A percentile compares a stretch with the other conserved stretches of the same genome.
Evolutionary conservation across 2,329 filamentous ascomycete species (phyloP).

Genomic region (Phyllosticta capitalensis): DNA sequence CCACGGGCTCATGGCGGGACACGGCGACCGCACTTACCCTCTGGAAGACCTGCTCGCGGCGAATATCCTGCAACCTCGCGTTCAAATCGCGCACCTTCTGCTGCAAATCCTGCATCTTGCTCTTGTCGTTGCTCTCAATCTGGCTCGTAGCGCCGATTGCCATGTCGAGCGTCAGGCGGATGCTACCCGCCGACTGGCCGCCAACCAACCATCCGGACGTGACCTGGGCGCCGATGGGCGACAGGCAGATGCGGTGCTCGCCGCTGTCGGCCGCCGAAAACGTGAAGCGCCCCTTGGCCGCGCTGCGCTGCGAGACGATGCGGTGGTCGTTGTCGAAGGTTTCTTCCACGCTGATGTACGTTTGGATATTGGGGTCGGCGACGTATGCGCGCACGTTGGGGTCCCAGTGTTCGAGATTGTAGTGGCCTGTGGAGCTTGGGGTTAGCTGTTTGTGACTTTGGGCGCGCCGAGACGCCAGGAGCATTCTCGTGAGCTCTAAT

Average conservation of each 20-base stretch:
- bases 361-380: conserved; percentile 64
- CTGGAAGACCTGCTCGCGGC: conserved; percentile 93
- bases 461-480: neutral
- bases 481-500: neutral
- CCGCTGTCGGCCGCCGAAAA: conserved; percentile 93
- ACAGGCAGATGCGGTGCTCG: conserved; percentile 93
- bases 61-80: conserved; percentile 73
- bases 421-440: conserved; percentile 51
- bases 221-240: conserved; percentile 63
- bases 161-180: conserved; percentile 79
- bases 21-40: conserved; percentile 46
- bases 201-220: conserved; percentile 62
- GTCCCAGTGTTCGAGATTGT: conserved; percentile 77
- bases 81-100: conserved; percentile 85
- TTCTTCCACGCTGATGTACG: conserved; percentile 93
- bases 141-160: conserved; percentile 89
- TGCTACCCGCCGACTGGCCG: conserved; percentile 57
- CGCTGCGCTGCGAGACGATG: conserved; percentile 71
- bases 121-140: conserved; percentile 89
- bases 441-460: neutral
- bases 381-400: conserved; percentile 58
- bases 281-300: conserved; percentile 70
- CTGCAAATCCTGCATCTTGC: conserved; percentile 82
- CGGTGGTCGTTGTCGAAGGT: conserved; percentile 97
- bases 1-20: neutral